phyloP scores from a whole-genome alignment of 164 flowering plant genomes.

The Saururus chinensis region DNA sequence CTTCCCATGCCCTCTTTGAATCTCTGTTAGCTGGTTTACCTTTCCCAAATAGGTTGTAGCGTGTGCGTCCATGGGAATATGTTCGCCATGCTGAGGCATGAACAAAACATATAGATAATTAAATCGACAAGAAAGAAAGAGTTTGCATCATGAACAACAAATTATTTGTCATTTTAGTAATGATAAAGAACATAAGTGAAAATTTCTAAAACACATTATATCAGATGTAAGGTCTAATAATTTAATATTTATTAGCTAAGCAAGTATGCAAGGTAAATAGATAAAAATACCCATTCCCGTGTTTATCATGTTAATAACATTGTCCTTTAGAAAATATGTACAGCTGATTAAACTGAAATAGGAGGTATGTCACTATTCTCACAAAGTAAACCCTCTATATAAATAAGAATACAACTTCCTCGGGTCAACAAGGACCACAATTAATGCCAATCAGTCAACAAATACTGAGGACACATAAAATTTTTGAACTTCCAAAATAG shows the following conservation, averaged over 20 bases:
- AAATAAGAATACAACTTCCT: background rate
- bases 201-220: background rate
- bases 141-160: background rate
- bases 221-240: background rate
- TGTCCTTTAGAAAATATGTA: background rate
- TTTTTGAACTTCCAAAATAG: too few species aligned
- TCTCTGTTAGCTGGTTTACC: slow-evolving; percentile 49
- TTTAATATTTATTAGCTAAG: too few species aligned
- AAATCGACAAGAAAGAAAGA: background rate
- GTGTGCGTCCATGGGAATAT: slow-evolving; percentile 41
- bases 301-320: too few species aligned
- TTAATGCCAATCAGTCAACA: too few species aligned
- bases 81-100: slow-evolving; percentile 34
- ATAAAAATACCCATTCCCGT: too few species aligned
- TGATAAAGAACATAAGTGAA: background rate
- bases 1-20: slow-evolving; percentile 56
- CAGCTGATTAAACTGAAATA: background rate
- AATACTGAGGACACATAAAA: too few species aligned
- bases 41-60: slow-evolving; percentile 71
- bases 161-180: too few species aligned
- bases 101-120: background rate
- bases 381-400: background rate
- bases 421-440: background rate
- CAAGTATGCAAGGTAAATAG: too few species aligned
- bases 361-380: background rate